Conservation (phyloP, 192 early-diverging fungal genomes). For the Coemansia sp. region DNA sequence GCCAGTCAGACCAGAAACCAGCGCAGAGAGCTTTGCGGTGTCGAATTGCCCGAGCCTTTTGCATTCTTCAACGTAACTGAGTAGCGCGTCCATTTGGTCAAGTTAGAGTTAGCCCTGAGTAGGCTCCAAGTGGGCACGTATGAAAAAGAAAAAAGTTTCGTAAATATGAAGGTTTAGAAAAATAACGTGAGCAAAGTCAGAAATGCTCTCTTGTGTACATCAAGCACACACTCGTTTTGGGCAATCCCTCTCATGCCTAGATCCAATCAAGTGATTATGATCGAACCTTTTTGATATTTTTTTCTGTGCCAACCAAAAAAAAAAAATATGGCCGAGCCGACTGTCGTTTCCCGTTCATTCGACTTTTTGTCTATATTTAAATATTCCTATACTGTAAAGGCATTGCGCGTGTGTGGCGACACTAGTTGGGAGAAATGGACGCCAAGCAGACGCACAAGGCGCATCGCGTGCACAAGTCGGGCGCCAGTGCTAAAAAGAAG, state of each 20-base stretch:
- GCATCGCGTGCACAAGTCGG: conserved; percentile 79
- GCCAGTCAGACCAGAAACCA: not conserved
- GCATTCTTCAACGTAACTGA: not conserved
- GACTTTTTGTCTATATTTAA: not conserved
- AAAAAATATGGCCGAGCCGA: not conserved
- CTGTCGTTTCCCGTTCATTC: not conserved
- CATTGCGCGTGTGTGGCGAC: not conserved
- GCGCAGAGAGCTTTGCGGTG: conserved; percentile 5
- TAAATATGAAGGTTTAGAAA: not conserved
- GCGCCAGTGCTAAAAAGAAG: conserved; percentile 85
- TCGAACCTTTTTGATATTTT: not conserved
- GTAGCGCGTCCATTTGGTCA: conserved; percentile 14
- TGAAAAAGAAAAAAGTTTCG: not conserved
- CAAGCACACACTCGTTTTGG: not conserved
- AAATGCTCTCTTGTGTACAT: not conserved
- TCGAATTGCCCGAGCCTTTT: not conserved
- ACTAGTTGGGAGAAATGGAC: conserved; percentile 53
- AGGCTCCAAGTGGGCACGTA: conserved; percentile 9
- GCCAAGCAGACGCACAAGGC: conserved; percentile 73
- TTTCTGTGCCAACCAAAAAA: not conserved
- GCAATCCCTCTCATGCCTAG: not conserved
- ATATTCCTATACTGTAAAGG: not conserved
- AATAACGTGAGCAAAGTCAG: not conserved
- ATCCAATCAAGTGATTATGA: not conserved
- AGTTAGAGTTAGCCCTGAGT: not conserved